Conservation (phyloP, 345 rosid genomes). For the Arabis alpina region DNA sequence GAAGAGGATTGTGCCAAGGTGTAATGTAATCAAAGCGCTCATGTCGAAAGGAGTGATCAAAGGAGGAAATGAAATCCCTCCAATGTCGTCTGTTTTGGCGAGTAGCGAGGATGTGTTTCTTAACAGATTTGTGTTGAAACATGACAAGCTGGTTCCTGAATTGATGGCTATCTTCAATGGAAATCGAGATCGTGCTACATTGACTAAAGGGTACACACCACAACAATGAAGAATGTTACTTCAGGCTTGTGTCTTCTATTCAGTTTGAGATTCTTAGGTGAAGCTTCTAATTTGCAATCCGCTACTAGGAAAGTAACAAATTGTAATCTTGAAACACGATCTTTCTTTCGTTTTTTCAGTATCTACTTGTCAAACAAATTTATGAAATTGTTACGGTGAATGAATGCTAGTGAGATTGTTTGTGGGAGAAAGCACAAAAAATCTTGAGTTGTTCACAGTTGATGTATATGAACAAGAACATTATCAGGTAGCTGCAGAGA, state of each 20-base stretch:
- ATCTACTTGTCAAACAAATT: not conserved
- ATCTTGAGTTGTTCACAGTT: too few species aligned
- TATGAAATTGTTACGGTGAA: not conserved
- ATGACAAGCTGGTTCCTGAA: not conserved
- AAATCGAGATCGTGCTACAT: not conserved
- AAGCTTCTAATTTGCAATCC: not conserved
- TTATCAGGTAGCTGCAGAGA: too few species aligned
- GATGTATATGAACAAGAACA: too few species aligned
- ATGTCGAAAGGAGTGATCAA: constrained; percentile 24
- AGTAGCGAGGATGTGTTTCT: not conserved
- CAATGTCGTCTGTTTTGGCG: not conserved
- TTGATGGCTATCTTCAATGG: not conserved
- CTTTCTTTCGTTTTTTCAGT: not conserved
- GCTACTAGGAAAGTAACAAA: not conserved
- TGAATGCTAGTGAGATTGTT: too few species aligned
- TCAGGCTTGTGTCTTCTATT: not conserved
- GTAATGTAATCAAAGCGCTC: constrained; percentile 32
- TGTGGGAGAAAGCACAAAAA: not conserved
- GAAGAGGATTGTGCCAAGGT: constrained; percentile 46
- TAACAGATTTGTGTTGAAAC: not conserved
- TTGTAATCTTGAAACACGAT: not conserved
- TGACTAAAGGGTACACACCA: not conserved
- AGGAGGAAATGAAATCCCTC: not conserved
- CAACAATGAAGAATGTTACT: not conserved
- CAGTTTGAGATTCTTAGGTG: not conserved